These are phyloP conservation scores for Periglandula ipomoeae DNA, from an alignment of 2,329 filamentous ascomycete species.

Conservation along the genomic window DNA sequence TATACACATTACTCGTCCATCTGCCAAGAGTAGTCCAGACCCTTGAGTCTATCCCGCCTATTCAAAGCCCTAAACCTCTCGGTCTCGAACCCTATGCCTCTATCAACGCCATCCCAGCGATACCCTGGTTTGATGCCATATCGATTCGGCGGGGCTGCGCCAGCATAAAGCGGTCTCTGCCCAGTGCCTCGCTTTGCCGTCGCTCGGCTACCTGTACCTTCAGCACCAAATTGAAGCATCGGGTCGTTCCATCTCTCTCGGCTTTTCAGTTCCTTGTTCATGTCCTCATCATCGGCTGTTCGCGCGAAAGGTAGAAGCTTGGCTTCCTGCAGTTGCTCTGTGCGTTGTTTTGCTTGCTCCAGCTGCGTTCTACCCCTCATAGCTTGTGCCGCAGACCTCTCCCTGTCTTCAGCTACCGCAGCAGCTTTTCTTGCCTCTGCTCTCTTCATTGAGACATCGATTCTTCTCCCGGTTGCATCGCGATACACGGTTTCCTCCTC, in stretches of 20 bases:
- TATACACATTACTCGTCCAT: constrained; percentile 65
- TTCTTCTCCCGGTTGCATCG: constrained; percentile 87
- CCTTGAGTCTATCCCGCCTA: constrained; percentile 63
- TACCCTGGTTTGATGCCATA: constrained; percentile 91
- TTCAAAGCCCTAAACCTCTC: constrained; percentile 89
- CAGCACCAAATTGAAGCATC: constrained; percentile 66
- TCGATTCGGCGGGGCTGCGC: constrained; percentile 76
- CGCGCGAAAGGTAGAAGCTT: constrained; percentile 74
- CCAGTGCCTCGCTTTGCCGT: constrained; percentile 32
- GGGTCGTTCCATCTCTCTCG: constrained; percentile 87
- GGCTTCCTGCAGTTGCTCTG: constrained; percentile 66
- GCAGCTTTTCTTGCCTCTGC: constrained; percentile 66
- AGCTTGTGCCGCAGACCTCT: constrained; percentile 56
- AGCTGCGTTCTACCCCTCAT: constrained; percentile 81
- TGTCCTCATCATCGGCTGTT: constrained; percentile 69
- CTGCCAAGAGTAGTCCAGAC: constrained; percentile 87
- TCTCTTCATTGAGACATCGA: constrained; percentile 85
- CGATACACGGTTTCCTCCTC: constrained; percentile 84
- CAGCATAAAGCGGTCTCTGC: constrained; percentile 57
- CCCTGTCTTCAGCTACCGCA: constrained; percentile 62
- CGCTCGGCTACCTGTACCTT: constrained; percentile 30
- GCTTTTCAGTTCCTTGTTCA: constrained; percentile 77
- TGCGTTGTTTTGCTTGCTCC: constrained; percentile 53
- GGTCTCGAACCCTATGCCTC: constrained; percentile 86
- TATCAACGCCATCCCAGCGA: constrained; percentile 94